A percentile compares a stretch with the other conserved stretches of the same genome.
phyloP scores from a whole-genome alignment of 495 filamentous ascomycete species.

The Pyrenula massariospora region DNA sequence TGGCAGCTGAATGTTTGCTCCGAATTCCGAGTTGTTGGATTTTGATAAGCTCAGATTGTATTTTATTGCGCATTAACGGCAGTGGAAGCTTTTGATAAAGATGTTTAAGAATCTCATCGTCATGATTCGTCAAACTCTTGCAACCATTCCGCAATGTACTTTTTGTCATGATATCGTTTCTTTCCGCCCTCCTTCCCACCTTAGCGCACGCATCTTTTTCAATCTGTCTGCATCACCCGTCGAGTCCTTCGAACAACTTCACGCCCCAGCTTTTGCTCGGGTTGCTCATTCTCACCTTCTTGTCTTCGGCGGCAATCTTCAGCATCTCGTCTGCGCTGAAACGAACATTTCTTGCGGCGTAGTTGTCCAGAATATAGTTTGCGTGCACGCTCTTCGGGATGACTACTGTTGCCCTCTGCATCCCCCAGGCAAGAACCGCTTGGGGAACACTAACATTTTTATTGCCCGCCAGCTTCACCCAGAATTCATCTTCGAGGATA shows the following conservation, averaged over 20 bases:
- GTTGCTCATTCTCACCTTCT: constrained; percentile 51
- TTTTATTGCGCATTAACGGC: no score
- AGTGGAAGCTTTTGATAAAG: no score
- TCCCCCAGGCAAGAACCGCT: constrained; percentile 36
- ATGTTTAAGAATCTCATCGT: no score
- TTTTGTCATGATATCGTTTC: no score
- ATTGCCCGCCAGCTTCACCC: constrained; percentile 35
- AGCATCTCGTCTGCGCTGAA: constrained; percentile 32
- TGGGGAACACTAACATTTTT: constrained; percentile 35
- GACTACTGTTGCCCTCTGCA: constrained; percentile 35
- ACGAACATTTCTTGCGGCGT: constrained; percentile 5
- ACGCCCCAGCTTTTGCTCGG: constrained; percentile 40
- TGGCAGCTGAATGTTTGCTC: no score
- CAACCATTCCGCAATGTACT: no score
- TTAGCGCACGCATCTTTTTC: no score
- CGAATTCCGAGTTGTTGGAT: no score
- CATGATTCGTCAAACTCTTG: no score
- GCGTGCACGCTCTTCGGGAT: constrained; percentile 34
- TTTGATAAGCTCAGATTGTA: no score
- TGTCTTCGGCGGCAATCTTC: constrained; percentile 40
- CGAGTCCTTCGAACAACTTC: constrained; percentile 48
- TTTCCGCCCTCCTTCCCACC: no score
- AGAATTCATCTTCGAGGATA: constrained; percentile 51
- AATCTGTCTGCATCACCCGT: constrained; percentile 27
- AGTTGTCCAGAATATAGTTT: constrained; percentile 18